Base-by-base conservation (phyloP, 352 stramenopile genomes). In the Phytophthora aleatoria region DNA sequence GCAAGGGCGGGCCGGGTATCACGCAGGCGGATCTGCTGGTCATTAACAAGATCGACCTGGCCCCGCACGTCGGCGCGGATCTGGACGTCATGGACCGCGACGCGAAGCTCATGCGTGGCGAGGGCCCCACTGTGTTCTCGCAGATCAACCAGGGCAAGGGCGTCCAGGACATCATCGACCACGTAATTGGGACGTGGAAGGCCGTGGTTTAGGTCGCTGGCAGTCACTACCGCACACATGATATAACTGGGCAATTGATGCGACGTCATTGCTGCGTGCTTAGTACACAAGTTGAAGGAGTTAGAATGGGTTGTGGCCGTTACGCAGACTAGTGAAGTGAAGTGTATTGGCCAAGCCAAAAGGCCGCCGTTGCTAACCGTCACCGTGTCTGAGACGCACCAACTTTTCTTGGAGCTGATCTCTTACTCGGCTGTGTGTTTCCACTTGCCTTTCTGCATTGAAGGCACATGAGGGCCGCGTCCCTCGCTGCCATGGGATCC, bases 1-100 rank as follows among this genome's bases (percentile, higher is more conserved):
- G 97, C 57, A 99, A 99, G 75, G 97, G 97, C 53, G 97, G 97
- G 39, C 97, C 97, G 1, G 97, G 97, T 27, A 99, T 99, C 69
- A 99, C 96, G 2, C 96, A 99, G 74, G 95, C 87, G 11, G 96
- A 99, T 72, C 74, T 99, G 52, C 81, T 99, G 4, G 85, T 99
- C 12, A 96, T 99, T 63, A 99, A 99, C 82, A 99, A 99, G 81
- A 99, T 97, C 71, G 97, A 99, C 67, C 73, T 99, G 28, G 97
- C 97, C 2, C 94, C 97, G 48, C 87, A 97, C 47, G 97, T 99
- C 10, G 93, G 95, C 61, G 95, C 97, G 0, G 92, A 97, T 63
- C 73, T 99, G 30, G 83, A 87, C 26, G 92, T 99, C 35, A 99
- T 99, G 97, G 72, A 94, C 43, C 83, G 94, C 42, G 97, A 99